Base-by-base conservation (phyloP, 2,329 filamentous ascomycete species). In the Colletotrichum eleusines region DNA sequence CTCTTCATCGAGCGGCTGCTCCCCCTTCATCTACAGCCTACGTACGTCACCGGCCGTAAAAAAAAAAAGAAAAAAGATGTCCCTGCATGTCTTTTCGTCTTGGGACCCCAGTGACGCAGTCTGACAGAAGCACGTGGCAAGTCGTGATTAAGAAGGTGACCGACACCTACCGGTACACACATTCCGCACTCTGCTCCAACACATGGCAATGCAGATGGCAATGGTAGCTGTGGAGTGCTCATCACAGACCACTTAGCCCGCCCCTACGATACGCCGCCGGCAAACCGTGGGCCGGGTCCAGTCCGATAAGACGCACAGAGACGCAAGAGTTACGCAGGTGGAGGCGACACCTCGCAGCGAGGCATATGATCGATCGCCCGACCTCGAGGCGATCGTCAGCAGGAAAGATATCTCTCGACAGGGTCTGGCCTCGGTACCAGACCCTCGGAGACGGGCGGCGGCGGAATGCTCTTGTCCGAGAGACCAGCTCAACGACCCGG, bases 341-440 rank as follows among this genome's bases (percentile, higher is more conserved):
- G 46, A 63, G 48, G 48, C 60, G 60, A 53, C 16, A 31, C 8
- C 16, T 8, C 18, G 16, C 23, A 12, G 20, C 26, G 6, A 51
- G 16, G 44, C 1, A 40, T 12, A 42, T n/a, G n/a, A n/a, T n/a
- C n/a, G 60, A 63, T 40, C 35, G 35, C 23, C 60, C 14, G 18
- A 31, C 20, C 26, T 23, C 20, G 33, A 18, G 16, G 9, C 14
- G 20, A 11, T 23, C 11, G 16, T 44, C 18, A 51, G 35, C 12
- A 31, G n/a, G 7, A 40, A 11, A 7, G 33, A n/a, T 14, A 20
- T 12, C 18, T 11, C 18, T 51, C n/a, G 11, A 20, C 11, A 23
- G 35, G 33, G 48, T 33, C 35, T 63, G 26, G 48, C 38, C 48
- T 42, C n/a, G 59, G 46, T 40, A 51, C 44, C 44, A 40, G 9